Evolutionary conservation across 2,329 filamentous ascomycete genomes (phyloP).

Genomic region (Fusarium lyarnte): DNA sequence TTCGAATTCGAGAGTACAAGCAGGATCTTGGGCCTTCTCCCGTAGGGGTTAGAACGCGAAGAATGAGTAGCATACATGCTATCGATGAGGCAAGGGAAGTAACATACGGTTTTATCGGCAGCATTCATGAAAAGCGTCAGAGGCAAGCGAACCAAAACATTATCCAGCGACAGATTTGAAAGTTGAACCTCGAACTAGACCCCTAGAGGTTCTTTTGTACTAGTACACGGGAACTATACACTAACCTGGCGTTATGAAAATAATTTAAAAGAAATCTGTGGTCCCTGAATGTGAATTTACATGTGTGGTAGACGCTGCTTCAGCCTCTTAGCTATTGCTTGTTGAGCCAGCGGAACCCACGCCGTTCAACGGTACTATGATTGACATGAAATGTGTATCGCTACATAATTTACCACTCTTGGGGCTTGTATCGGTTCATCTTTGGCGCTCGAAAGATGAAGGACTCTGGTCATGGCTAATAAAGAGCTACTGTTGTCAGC

Average conservation of each 20-base stretch:
- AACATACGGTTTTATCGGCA: background rate
- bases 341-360: background rate
- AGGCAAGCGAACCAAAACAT: background rate
- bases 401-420: background rate
- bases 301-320: background rate
- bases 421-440: background rate
- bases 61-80: background rate
- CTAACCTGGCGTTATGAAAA: background rate
- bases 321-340: background rate
- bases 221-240: background rate
- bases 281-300: background rate
- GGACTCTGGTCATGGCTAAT: background rate
- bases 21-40: background rate
- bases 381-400: background rate
- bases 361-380: background rate
- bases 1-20: background rate
- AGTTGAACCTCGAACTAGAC: slow-evolving; percentile 6
- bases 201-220: background rate
- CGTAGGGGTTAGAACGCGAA: background rate
- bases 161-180: slow-evolving; percentile 6
- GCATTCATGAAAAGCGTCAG: background rate
- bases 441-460: background rate
- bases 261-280: background rate
- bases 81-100: background rate
- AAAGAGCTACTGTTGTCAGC: background rate